phyloP scores from a whole-genome alignment of 148 eudicot genomes.

The Heliosperma pusillum region DNA sequence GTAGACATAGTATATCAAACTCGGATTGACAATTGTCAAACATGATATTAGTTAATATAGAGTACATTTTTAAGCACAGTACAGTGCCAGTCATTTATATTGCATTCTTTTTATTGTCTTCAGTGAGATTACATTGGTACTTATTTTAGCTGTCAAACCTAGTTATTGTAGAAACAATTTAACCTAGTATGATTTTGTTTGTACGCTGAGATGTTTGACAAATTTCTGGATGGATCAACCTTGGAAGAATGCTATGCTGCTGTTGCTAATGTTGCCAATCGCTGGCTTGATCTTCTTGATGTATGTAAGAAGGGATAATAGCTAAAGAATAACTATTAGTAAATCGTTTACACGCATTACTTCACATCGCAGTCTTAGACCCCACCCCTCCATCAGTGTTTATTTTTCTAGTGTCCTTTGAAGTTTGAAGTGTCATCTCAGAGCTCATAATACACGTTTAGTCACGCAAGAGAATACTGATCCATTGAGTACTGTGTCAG shows the following conservation, averaged over 20 bases:
- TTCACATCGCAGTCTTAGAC: neutral
- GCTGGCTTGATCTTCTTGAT: slow-evolving; percentile 99
- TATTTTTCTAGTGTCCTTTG: neutral
- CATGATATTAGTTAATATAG: slow-evolving; percentile 2
- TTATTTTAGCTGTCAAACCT: neutral
- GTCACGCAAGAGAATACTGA: slow-evolving; percentile 9
- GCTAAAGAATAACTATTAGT: neutral
- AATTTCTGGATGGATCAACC: slow-evolving; percentile 87
- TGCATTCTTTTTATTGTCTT: neutral
- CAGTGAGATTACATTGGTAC: neutral
- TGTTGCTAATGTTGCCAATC: slow-evolving; percentile 91
- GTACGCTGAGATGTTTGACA: slow-evolving; percentile 98
- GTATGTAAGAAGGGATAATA: slow-evolving; percentile 45
- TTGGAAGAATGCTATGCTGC: slow-evolving; percentile 90
- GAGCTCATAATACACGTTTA: neutral
- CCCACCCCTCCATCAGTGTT: neutral
- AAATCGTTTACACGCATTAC: neutral
- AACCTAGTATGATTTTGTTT: slow-evolving; percentile 18
- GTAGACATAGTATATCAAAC: neutral
- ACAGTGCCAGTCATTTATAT: neutral
- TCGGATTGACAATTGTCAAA: neutral
- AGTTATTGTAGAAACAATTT: neutral
- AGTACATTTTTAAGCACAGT: neutral
- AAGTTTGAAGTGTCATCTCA: neutral
- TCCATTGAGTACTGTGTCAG: slow-evolving; percentile 37